Percentiles rank a stretch among this genome's conserved stretches.
phyloP scores from a whole-genome alignment of 2,329 filamentous ascomycete species.

The Coniochaeta prunicola region DNA sequence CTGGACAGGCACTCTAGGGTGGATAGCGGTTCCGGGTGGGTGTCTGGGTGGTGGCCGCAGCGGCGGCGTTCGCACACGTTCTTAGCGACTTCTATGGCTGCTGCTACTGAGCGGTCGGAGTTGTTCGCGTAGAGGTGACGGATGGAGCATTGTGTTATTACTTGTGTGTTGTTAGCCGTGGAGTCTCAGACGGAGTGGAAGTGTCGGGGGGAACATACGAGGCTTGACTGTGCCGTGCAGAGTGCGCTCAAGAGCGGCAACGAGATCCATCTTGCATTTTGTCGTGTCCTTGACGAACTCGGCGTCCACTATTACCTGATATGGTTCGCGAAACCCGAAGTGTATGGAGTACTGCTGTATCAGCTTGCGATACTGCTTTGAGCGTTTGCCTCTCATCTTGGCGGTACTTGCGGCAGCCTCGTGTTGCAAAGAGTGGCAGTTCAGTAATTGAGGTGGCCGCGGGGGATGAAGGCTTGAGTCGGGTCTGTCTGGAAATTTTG shows the following conservation, averaged over 20 bases:
- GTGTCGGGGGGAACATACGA: neutral
- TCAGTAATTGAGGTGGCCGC: neutral
- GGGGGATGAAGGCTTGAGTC: neutral
- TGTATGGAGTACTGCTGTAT: slow-evolving; percentile 86
- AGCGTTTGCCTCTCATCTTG: slow-evolving; percentile 40
- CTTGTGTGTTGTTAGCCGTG: slow-evolving; percentile 23
- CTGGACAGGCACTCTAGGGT: slow-evolving; percentile 62
- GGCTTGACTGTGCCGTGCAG: slow-evolving; percentile 81
- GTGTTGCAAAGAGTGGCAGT: slow-evolving; percentile 1
- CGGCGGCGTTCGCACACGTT: slow-evolving; percentile 58
- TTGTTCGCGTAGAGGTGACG: slow-evolving; percentile 66
- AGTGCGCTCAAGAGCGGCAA: slow-evolving; percentile 69
- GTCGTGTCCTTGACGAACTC: slow-evolving; percentile 77
- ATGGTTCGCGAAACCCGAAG: slow-evolving; percentile 89
- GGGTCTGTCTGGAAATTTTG: slow-evolving; percentile 2
- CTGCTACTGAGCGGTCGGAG: slow-evolving; percentile 52
- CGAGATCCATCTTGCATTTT: slow-evolving; percentile 84
- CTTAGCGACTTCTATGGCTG: slow-evolving; percentile 70
- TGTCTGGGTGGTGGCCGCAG: slow-evolving; percentile 69
- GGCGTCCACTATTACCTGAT: slow-evolving; percentile 86
- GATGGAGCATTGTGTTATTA: slow-evolving; percentile 78
- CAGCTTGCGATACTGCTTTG: slow-evolving; percentile 61
- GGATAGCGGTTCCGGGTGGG: slow-evolving; percentile 63
- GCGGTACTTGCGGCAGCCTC: neutral
- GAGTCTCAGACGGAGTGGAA: neutral